These are phyloP conservation scores for Colletotrichum cereale DNA, from an alignment of 2,329 filamentous ascomycete genomes.

Conservation along the genomic window DNA sequence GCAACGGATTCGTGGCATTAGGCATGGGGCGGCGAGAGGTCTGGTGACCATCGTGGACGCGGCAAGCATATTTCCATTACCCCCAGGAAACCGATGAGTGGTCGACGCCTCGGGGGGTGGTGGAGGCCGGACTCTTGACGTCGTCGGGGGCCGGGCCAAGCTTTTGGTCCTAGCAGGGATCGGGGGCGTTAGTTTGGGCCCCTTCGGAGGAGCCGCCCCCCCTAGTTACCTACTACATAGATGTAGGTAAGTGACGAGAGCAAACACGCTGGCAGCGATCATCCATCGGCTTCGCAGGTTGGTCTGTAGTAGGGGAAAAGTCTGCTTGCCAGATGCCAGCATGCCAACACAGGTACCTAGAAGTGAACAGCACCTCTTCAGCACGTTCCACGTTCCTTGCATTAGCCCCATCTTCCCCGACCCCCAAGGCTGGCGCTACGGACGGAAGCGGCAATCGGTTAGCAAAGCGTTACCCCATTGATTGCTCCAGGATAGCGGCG, in stretches of 20 bases:
- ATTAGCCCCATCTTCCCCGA: slow-evolving; percentile 37
- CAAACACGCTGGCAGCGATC: slow-evolving; percentile 30
- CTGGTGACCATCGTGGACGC: slow-evolving; percentile 31
- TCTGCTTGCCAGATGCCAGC: background rate
- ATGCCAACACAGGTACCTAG: background rate
- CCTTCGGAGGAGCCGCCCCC: background rate
- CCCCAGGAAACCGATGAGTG: slow-evolving; percentile 39
- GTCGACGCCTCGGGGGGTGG: slow-evolving; percentile 7
- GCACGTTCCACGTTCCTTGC: slow-evolving; percentile 35
- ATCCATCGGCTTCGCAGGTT: background rate
- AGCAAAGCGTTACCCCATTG: slow-evolving; percentile 39
- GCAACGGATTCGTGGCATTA: slow-evolving; percentile 28
- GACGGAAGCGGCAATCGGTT: slow-evolving; percentile 37
- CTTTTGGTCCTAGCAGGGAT: slow-evolving; percentile 17
- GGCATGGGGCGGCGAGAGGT: slow-evolving; percentile 19
- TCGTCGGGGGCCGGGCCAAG: slow-evolving; percentile 22
- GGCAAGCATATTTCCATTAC: slow-evolving; percentile 38
- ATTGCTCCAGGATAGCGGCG: slow-evolving; percentile 29
- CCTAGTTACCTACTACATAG: too few species aligned
- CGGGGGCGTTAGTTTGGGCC: background rate
- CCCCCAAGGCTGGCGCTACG: slow-evolving; percentile 18
- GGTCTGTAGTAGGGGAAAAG: slow-evolving; percentile 1
- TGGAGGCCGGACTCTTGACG: slow-evolving; percentile 27
- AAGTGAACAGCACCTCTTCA: background rate
- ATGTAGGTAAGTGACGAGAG: slow-evolving; percentile 7